phyloP scores from a whole-genome alignment of 2,329 filamentous ascomycete genomes.

The Fusarium sp. region DNA sequence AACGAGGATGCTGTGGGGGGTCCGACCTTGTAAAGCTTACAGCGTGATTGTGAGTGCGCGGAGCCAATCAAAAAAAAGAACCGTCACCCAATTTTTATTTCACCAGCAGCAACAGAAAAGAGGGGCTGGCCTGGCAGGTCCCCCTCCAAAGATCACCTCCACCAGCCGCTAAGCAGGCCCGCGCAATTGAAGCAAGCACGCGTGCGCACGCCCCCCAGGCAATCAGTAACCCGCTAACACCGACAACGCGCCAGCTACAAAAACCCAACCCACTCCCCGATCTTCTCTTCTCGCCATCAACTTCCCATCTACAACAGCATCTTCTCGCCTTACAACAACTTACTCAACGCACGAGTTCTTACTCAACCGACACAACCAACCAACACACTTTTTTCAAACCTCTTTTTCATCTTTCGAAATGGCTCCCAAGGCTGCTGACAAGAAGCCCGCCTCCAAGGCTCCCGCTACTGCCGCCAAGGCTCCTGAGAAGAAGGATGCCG shows the following conservation, averaged over 20 bases:
- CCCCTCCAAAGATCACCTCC: constrained; percentile 33
- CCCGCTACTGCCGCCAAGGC: constrained; percentile 76
- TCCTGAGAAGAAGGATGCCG: constrained; percentile 98
- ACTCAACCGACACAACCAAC: constrained; percentile 19
- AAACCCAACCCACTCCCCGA: constrained; percentile 64
- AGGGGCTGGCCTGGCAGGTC: constrained; percentile 27
- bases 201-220: constrained; percentile 41
- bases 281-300: constrained; percentile 58
- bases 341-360: constrained; percentile 24
- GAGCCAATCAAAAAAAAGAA: constrained; percentile 36
- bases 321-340: constrained; percentile 43
- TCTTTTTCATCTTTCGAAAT: constrained; percentile 61
- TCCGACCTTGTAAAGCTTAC: constrained; percentile 18
- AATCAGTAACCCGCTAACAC: constrained; percentile 68
- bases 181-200: constrained; percentile 24
- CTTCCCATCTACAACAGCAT: constrained; percentile 50
- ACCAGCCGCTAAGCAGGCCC: constrained; percentile 15
- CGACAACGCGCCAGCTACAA: constrained; percentile 68
- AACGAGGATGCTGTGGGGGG: constrained; percentile 7
- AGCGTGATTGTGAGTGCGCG: background rate
- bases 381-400: constrained; percentile 7
- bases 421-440: constrained; percentile 97
- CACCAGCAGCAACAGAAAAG: constrained; percentile 26
- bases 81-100: constrained; percentile 32
- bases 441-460: constrained; percentile 99